Conservation (phyloP, 495 filamentous ascomycete species). For the Margaritispora aquatica region DNA sequence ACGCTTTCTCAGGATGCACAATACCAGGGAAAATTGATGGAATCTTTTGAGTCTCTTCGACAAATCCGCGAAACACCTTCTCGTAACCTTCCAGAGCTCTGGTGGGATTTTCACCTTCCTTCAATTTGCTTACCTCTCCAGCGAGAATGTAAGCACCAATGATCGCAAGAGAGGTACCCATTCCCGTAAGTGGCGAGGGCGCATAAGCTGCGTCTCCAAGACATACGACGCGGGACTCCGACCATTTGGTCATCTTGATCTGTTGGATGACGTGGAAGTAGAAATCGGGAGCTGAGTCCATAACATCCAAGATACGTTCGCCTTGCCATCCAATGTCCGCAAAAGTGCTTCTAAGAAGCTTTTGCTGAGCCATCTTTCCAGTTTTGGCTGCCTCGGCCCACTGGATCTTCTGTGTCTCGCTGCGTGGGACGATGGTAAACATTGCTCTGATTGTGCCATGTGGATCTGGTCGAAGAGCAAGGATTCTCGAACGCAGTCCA, state of each 20-base stretch:
- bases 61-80: neutral
- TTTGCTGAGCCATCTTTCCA: constrained; percentile 1
- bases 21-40: neutral
- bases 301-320: constrained; percentile 27
- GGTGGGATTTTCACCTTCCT: neutral
- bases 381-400: constrained; percentile 13
- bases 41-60: neutral
- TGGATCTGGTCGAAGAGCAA: constrained; percentile 22
- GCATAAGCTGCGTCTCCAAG: constrained; percentile 24
- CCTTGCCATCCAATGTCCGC: constrained; percentile 39
- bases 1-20: neutral
- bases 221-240: constrained; percentile 6
- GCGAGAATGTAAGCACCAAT: constrained; percentile 48
- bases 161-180: constrained; percentile 41
- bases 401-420: neutral
- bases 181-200: constrained; percentile 39
- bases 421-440: constrained; percentile 22
- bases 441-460: constrained; percentile 19
- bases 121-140: constrained; percentile 37
- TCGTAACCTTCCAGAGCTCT: neutral
- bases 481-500: constrained; percentile 20
- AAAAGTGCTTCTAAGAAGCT: constrained; percentile 36
- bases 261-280: constrained; percentile 28
- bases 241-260: constrained; percentile 40
- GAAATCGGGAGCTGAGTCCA: constrained; percentile 40